phyloP scores from a whole-genome alignment of 148 eudicot genomes.

The Cornus controversa region DNA sequence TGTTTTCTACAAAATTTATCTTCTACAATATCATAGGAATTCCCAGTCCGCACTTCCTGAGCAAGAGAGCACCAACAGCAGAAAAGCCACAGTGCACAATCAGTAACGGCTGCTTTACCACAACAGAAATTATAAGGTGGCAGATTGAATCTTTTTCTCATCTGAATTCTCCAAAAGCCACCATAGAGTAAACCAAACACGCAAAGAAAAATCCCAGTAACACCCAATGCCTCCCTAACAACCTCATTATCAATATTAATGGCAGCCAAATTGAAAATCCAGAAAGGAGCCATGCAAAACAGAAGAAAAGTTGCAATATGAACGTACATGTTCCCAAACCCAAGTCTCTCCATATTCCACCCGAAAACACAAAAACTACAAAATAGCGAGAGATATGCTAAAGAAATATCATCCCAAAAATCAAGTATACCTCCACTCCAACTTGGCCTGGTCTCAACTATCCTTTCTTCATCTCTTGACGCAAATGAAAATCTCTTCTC shows the following conservation, averaged over 20 bases:
- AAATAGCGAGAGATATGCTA: slow-evolving; percentile 71
- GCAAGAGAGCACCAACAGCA: slow-evolving; percentile 99
- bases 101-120: slow-evolving; percentile 61
- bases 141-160: slow-evolving; percentile 87
- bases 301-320: slow-evolving; percentile 85
- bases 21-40: slow-evolving; percentile 67
- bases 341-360: slow-evolving; percentile 97
- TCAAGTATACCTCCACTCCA: slow-evolving; percentile 90
- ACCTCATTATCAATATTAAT: slow-evolving; percentile 63
- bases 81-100: slow-evolving; percentile 76
- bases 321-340: slow-evolving; percentile 92
- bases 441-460: slow-evolving; percentile 46
- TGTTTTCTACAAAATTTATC: slow-evolving; percentile 57
- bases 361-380: slow-evolving; percentile 92
- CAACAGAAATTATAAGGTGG: slow-evolving; percentile 66
- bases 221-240: slow-evolving; percentile 62
- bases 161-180: slow-evolving; percentile 94
- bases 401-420: slow-evolving; percentile 84
- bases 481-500: slow-evolving; percentile 72
- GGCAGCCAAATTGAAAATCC: slow-evolving; percentile 85
- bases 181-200: slow-evolving; percentile 85
- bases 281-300: slow-evolving; percentile 91
- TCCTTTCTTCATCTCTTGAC: slow-evolving; percentile 42
- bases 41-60: slow-evolving; percentile 90
- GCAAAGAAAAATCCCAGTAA: slow-evolving; percentile 76